A percentile compares a stretch with the other conserved stretches of the same genome.
These are phyloP conservation scores for Morella rubra DNA, from an alignment of 306 rosid species.

Conservation along the genomic window DNA sequence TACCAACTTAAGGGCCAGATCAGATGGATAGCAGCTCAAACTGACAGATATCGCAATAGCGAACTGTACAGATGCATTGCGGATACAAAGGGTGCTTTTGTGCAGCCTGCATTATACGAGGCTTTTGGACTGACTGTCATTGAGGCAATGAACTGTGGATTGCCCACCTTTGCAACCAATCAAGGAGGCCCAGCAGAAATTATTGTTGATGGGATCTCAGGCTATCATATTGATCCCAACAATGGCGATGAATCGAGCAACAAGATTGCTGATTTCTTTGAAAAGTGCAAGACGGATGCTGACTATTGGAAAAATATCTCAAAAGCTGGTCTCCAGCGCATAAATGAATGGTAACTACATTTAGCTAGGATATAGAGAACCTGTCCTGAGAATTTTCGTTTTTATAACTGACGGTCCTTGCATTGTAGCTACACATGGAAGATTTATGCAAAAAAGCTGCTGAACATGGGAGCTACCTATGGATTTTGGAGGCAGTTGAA, in stretches of 20 bases:
- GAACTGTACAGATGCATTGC: slow-evolving; percentile 83
- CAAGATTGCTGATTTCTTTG: slow-evolving; percentile 82
- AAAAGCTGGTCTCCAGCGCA: slow-evolving; percentile 64
- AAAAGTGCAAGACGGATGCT: slow-evolving; percentile 61
- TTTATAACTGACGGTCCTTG: neutral
- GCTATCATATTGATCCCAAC: slow-evolving; percentile 72
- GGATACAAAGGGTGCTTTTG: slow-evolving; percentile 87
- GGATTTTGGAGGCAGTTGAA: slow-evolving; percentile 82
- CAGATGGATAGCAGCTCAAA: slow-evolving; percentile 94
- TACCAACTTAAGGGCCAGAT: slow-evolving; percentile 70
- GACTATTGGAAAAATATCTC: slow-evolving; percentile 68
- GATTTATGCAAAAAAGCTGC: slow-evolving; percentile 79
- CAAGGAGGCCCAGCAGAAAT: slow-evolving; percentile 98
- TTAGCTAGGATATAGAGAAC: neutral
- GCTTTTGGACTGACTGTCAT: slow-evolving; percentile 94
- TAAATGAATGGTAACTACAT: slow-evolving; percentile 63
- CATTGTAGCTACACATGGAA: slow-evolving; percentile 91
- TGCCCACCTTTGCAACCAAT: slow-evolving; percentile 89
- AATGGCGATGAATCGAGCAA: slow-evolving; percentile 74
- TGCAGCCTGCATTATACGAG: slow-evolving; percentile 92
- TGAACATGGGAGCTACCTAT: slow-evolving; percentile 84
- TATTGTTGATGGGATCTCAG: slow-evolving; percentile 77
- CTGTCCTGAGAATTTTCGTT: slow-evolving; percentile 1
- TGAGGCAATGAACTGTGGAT: slow-evolving; percentile 96
- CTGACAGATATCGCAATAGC: slow-evolving; percentile 71